Evolutionary conservation across 2,329 filamentous ascomycete species (phyloP), one percentile per base, ranked within the genome.

Genomic region (Pseudogymnoascus pannorum): DNA sequence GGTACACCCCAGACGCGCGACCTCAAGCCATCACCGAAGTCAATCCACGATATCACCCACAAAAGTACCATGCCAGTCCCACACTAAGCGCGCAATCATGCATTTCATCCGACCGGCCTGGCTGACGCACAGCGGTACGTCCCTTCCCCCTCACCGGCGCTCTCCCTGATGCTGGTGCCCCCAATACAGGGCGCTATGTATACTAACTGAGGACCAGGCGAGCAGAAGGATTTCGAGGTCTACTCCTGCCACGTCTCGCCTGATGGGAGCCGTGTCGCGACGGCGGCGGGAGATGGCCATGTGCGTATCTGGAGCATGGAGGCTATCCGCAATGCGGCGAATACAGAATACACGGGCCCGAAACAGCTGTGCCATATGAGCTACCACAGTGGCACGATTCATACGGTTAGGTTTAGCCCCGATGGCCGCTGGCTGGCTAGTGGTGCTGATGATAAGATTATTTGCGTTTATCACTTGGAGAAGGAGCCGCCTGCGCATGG

Each of bases 271-370:
- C 86, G 94, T 66, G 83, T 99, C 62, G 94, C 93, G 57, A 97
- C 94, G 18, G 94, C 93, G 64, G 94, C 92, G 70, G 93, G 94
- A 82, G 94, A 99, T 80, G 93, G 94, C 72, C 91, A 97, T 74
- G 94, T 99, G 64, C 89, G 95, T 66, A 90, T 99, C 69, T 99
- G 94, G 94, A 97, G 93, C 20, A 97, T 91, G 62, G 93, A 97
- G 68, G 88, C 94, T 61, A 91, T 99, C 72, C 87, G 91, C 73
- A 89, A 91, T 69, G 87, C 91, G 64, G 82, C 86, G 66, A 85
- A 93, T 67, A 78, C 85, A 33, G 81, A 81, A 63, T 92, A 87
- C 76, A 82, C 80, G 60, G 88, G 86, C 70, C 93, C 95, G 57
- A 92, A 90, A 70, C 95, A 99, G 80, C 85, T 99, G 70, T 96